These are phyloP conservation scores for Fusarium fujikuroi DNA, from an alignment of 2,329 filamentous ascomycete genomes.

Conservation along the genomic window DNA sequence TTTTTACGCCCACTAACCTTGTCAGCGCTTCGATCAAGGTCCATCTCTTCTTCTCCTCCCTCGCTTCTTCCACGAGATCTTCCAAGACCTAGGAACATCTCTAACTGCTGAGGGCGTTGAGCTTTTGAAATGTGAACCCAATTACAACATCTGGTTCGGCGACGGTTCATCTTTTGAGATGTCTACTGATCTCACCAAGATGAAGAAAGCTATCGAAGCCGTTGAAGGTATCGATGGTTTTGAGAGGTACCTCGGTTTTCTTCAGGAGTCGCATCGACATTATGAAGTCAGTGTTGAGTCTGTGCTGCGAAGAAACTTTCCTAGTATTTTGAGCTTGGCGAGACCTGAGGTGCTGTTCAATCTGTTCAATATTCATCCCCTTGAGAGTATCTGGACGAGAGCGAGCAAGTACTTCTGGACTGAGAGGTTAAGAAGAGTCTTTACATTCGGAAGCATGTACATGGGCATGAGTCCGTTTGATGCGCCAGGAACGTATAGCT, in stretches of 20 bases:
- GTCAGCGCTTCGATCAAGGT: constrained; percentile 77
- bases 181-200: constrained; percentile 73
- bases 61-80: constrained; percentile 75
- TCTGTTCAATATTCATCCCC: constrained; percentile 72
- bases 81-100: constrained; percentile 74
- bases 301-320: constrained; percentile 75
- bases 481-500: constrained; percentile 77
- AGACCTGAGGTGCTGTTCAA: constrained; percentile 68
- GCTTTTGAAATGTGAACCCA: constrained; percentile 77
- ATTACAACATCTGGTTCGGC: constrained; percentile 79
- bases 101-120: constrained; percentile 73
- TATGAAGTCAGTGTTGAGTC: constrained; percentile 75
- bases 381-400: constrained; percentile 75
- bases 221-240: constrained; percentile 79
- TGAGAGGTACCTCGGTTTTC: constrained; percentile 72
- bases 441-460: constrained; percentile 85
- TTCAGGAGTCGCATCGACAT: constrained; percentile 74
- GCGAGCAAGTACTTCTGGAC: constrained; percentile 75
- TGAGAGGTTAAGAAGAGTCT: constrained; percentile 74
- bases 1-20: not conserved
- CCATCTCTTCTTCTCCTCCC: constrained; percentile 79
- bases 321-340: constrained; percentile 66
- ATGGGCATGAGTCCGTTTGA: constrained; percentile 85
- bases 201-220: constrained; percentile 78
- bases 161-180: constrained; percentile 73